A percentile compares a stretch with the other conserved stretches of the same genome.
phyloP scores from a whole-genome alignment of 2,329 filamentous ascomycete species.

The Cryphonectria japonica region DNA sequence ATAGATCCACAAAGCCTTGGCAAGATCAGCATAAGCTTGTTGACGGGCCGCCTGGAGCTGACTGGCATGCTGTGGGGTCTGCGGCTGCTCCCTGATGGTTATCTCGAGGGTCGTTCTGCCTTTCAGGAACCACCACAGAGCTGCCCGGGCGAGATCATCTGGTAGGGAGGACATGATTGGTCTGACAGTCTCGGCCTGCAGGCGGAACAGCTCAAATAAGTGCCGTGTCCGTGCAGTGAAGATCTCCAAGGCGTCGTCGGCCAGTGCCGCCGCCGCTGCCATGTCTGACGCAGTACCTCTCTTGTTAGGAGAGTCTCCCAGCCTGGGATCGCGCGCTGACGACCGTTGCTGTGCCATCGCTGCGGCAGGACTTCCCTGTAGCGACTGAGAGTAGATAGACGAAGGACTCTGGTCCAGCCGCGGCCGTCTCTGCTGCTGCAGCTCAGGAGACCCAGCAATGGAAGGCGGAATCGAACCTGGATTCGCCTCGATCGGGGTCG shows the following conservation, averaged over 20 bases:
- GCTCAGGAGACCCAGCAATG: constrained; percentile 31
- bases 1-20: constrained; percentile 84
- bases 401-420: constrained; percentile 48
- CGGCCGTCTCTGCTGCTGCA: constrained; percentile 30
- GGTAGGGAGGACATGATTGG: constrained; percentile 66
- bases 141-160: constrained; percentile 71
- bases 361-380: constrained; percentile 26
- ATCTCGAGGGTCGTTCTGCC: constrained; percentile 77
- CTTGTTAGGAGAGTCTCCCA: constrained; percentile 32
- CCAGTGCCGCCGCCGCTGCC: constrained; percentile 35
- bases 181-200: constrained; percentile 75
- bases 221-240: constrained; percentile 75
- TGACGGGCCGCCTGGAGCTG: constrained; percentile 61
- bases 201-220: constrained; percentile 73
- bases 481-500: constrained; percentile 34
- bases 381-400: constrained; percentile 35
- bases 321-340: constrained; percentile 32
- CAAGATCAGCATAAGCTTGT: constrained; percentile 83
- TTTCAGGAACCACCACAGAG: constrained; percentile 87
- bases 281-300: constrained; percentile 21
- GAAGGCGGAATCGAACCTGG: constrained; percentile 21
- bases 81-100: constrained; percentile 67
- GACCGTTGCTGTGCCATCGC: constrained; percentile 33
- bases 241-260: constrained; percentile 69
- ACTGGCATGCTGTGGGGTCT: constrained; percentile 56